These are phyloP conservation scores for Nannochloropsis granulata DNA, from an alignment of 108 stramenopile genomes.

Conservation along the genomic window DNA sequence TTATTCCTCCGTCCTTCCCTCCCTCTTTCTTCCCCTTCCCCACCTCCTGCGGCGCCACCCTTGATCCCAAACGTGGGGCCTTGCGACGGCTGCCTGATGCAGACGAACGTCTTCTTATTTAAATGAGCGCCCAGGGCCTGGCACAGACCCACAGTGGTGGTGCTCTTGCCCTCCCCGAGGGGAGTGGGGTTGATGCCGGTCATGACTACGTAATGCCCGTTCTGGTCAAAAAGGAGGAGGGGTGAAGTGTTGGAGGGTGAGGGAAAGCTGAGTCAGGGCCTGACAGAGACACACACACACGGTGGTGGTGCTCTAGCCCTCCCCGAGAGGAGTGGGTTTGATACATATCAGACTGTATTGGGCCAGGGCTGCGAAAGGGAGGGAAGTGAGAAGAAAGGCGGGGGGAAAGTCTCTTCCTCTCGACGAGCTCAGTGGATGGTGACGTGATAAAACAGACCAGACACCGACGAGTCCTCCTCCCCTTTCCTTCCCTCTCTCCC, in stretches of 20 bases:
- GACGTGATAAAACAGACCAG: too few species aligned
- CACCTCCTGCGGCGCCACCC: constrained; percentile 94
- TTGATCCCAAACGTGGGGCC: constrained; percentile 99
- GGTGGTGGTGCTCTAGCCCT: background rate
- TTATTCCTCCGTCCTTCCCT: background rate
- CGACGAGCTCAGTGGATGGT: too few species aligned
- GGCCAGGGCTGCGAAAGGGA: too few species aligned
- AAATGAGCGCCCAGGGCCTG: constrained; percentile 80
- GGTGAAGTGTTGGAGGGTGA: constrained; percentile 19
- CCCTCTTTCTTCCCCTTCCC: constrained; percentile 16
- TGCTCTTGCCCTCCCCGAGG: constrained; percentile 89
- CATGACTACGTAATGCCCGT: constrained; percentile 92
- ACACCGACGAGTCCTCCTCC: background rate
- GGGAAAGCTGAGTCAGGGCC: background rate
- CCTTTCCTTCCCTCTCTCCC: background rate
- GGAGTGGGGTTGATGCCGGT: constrained; percentile 98
- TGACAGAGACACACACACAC: background rate
- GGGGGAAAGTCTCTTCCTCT: too few species aligned
- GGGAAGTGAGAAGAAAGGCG: too few species aligned
- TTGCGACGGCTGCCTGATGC: constrained; percentile 59
- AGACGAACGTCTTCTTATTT: constrained; percentile 45
- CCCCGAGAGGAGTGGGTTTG: background rate
- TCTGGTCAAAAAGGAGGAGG: constrained; percentile 13
- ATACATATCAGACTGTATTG: too few species aligned
- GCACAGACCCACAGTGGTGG: constrained; percentile 56